Evolutionary conservation across 2,329 filamentous ascomycete genomes (phyloP).

Genomic region (Scedosporium aurantiacum): DNA sequence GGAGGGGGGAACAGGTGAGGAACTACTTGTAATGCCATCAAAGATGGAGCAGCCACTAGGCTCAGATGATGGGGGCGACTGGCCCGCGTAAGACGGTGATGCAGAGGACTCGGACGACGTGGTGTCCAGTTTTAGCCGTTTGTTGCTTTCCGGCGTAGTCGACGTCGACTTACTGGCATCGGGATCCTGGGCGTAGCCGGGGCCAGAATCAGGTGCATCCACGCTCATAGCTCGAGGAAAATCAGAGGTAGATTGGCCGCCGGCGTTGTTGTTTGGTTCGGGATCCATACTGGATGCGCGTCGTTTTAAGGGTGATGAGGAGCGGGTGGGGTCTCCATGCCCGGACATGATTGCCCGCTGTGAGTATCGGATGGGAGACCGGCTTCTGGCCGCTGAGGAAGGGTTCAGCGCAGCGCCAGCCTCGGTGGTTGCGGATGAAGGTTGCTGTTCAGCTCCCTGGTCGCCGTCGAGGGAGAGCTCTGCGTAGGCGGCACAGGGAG

Average conservation of each 20-base stretch:
- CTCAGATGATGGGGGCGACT: not conserved
- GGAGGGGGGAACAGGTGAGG: not conserved
- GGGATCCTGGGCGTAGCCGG: conserved; percentile 10
- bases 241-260: conserved; percentile 5
- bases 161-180: conserved; percentile 10
- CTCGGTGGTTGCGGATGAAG: conserved; percentile 21
- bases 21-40: not conserved
- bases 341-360: conserved; percentile 49
- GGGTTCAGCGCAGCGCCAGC: conserved; percentile 24
- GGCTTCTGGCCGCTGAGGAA: conserved; percentile 27
- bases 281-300: conserved; percentile 52
- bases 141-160: not conserved
- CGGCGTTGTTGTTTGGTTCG: conserved; percentile 23
- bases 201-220: conserved; percentile 22
- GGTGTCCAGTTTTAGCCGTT: not conserved
- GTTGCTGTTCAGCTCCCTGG: not conserved
- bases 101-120: not conserved
- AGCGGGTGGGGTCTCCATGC: conserved; percentile 46
- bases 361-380: conserved; percentile 40
- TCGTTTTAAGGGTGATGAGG: conserved; percentile 54
- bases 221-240: conserved; percentile 30
- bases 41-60: not conserved
- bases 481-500: conserved; percentile 45
- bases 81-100: not conserved
- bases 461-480: conserved; percentile 47